These are phyloP conservation scores for Pleurotus tuber-regium DNA, from an alignment of 768 basidiomycete species.

Conservation along the genomic window DNA sequence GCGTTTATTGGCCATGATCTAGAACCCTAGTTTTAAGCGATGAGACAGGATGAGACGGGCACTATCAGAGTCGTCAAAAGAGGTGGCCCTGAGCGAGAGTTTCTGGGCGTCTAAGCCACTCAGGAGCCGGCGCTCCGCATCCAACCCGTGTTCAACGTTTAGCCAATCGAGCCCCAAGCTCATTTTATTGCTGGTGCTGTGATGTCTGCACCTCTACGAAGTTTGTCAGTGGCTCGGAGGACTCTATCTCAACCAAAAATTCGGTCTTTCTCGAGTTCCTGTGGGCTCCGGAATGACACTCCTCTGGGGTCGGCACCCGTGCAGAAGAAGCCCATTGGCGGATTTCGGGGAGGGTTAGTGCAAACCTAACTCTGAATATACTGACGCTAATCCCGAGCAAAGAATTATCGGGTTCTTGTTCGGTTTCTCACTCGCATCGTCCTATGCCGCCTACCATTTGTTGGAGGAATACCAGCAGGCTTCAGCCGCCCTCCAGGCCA, in stretches of 20 bases:
- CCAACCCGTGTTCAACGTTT: not conserved
- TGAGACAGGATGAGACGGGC: not conserved
- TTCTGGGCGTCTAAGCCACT: not conserved
- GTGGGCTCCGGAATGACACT: constrained; percentile 40
- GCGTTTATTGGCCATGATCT: constrained; percentile 35
- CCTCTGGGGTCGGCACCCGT: constrained; percentile 52
- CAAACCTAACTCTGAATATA: not conserved
- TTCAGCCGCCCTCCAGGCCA: constrained; percentile 82
- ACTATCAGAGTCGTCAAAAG: not conserved
- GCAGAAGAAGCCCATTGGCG: constrained; percentile 76
- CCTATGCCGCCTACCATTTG: constrained; percentile 82
- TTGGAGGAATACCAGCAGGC: constrained; percentile 90
- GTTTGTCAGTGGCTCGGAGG: constrained; percentile 19
- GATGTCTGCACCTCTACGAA: constrained; percentile 37
- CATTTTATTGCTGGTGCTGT: constrained; percentile 7
- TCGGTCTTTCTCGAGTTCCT: constrained; percentile 45
- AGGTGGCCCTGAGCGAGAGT: not conserved
- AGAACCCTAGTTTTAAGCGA: not conserved
- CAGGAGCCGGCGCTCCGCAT: not conserved
- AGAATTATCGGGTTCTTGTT: constrained; percentile 85
- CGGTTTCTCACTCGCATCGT: constrained; percentile 88
- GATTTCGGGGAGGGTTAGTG: constrained; percentile 59
- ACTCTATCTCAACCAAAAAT: constrained; percentile 13
- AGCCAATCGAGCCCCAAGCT: not conserved
- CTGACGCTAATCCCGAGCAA: constrained; percentile 10